Evolutionary conservation across 2,329 filamentous ascomycete species (phyloP).

Genomic region (Sporothrix variecibatus): DNA sequence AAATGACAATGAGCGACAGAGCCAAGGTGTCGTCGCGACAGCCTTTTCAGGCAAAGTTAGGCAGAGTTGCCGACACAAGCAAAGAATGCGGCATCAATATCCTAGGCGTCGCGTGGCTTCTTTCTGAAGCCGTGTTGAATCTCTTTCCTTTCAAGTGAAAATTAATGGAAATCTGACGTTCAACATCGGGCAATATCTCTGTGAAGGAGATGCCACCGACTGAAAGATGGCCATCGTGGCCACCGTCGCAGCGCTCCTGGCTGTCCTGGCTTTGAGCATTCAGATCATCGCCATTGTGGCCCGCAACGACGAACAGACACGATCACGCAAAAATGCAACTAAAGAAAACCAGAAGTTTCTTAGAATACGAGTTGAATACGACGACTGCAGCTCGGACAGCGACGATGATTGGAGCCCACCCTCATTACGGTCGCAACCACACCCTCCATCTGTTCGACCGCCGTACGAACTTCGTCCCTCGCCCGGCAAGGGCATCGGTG

Average conservation of each 20-base stretch:
- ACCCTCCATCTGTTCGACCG: neutral
- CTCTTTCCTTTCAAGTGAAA: neutral
- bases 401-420: neutral
- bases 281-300: neutral
- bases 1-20: neutral
- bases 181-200: neutral
- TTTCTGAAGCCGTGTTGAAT: neutral
- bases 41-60: neutral
- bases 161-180: neutral
- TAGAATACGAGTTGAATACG: neutral
- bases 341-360: neutral
- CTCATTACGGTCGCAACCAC: neutral
- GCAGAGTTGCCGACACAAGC: neutral
- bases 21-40: neutral
- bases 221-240: conserved; percentile 22
- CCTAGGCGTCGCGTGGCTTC: neutral
- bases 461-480: conserved; percentile 23
- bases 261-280: neutral
- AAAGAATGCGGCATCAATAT: neutral
- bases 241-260: neutral
- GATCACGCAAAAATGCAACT: too few species aligned
- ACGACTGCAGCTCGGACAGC: neutral
- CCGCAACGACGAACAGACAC: neutral
- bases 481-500: conserved; percentile 45
- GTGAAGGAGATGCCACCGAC: neutral